Percentiles rank a stretch among this genome's conserved stretches.
Evolutionary conservation across 2,329 filamentous ascomycete genomes (phyloP).

Genomic region (Ophiostoma novo-ulmi): DNA sequence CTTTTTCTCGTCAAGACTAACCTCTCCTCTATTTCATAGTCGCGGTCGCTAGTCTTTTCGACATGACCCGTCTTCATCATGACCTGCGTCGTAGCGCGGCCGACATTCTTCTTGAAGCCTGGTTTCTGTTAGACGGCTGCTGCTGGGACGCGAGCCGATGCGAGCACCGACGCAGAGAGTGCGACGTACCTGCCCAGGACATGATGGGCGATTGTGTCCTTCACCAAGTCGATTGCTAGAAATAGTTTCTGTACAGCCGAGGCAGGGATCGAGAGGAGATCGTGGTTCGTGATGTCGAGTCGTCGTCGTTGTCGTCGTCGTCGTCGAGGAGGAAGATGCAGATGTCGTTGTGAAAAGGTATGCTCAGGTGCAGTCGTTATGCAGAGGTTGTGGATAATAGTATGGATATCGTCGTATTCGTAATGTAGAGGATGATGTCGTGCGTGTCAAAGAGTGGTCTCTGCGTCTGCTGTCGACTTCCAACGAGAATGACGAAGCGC

Average conservation of each 20-base stretch:
- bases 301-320: neutral
- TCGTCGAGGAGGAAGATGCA: neutral
- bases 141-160: neutral
- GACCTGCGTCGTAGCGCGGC: conserved; percentile 97
- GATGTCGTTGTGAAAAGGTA: neutral
- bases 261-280: neutral
- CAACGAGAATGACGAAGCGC: neutral
- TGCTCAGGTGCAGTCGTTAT: neutral
- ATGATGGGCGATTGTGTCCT: conserved; percentile 33
- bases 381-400: neutral
- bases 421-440: neutral
- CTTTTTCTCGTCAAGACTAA: conserved; percentile 34
- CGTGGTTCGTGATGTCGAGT: neutral
- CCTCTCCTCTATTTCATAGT: conserved; percentile 97
- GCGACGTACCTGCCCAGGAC: conserved; percentile 44
- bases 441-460: neutral
- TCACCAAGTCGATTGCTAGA: neutral
- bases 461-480: neutral
- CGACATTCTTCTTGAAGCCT: conserved; percentile 95
- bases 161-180: conserved; percentile 4
- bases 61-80: conserved; percentile 99
- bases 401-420: neutral
- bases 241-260: neutral
- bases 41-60: conserved; percentile 95
- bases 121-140: neutral